Percentiles rank a stretch among this genome's conserved stretches.
phyloP scores from a whole-genome alignment of 495 filamentous ascomycete genomes.

The Daldinia grandis region DNA sequence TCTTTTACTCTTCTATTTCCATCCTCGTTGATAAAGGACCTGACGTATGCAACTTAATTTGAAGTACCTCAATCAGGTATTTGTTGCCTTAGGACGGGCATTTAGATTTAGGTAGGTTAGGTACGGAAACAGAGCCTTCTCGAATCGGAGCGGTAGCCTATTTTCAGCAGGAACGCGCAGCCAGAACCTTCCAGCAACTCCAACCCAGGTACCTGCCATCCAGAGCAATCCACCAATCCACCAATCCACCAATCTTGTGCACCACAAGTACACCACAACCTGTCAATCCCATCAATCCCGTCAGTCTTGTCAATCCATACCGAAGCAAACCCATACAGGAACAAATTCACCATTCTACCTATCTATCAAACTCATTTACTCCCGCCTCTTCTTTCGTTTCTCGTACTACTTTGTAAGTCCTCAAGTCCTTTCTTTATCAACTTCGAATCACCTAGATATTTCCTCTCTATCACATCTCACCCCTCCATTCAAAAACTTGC shows the following conservation, averaged over 20 bases:
- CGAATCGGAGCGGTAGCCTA: constrained; percentile 37
- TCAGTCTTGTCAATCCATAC: constrained; percentile 7
- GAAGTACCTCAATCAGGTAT: not conserved
- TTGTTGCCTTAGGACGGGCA: no score
- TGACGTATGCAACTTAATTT: not conserved
- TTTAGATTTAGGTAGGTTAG: no score
- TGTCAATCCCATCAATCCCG: constrained; percentile 4
- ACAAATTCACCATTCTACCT: constrained; percentile 9
- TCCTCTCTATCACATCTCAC: constrained; percentile 4
- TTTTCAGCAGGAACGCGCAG: constrained; percentile 37
- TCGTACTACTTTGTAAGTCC: constrained; percentile 31
- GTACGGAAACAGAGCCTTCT: constrained; percentile 31
- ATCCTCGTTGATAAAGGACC: not conserved
- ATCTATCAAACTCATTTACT: constrained; percentile 20
- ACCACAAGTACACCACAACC: constrained; percentile 2
- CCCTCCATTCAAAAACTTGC: not conserved
- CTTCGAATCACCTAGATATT: not conserved
- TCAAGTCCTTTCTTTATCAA: not conserved
- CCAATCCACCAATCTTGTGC: constrained; percentile 32
- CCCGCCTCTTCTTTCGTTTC: not conserved
- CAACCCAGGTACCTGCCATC: constrained; percentile 18
- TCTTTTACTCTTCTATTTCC: constrained; percentile 9
- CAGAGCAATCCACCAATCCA: constrained; percentile 2
- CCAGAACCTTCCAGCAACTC: constrained; percentile 45
- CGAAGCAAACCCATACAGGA: constrained; percentile 5